These are phyloP conservation scores for Fusarium pseudoanthophilum DNA, from an alignment of 2,329 filamentous ascomycete species.

Conservation along the genomic window DNA sequence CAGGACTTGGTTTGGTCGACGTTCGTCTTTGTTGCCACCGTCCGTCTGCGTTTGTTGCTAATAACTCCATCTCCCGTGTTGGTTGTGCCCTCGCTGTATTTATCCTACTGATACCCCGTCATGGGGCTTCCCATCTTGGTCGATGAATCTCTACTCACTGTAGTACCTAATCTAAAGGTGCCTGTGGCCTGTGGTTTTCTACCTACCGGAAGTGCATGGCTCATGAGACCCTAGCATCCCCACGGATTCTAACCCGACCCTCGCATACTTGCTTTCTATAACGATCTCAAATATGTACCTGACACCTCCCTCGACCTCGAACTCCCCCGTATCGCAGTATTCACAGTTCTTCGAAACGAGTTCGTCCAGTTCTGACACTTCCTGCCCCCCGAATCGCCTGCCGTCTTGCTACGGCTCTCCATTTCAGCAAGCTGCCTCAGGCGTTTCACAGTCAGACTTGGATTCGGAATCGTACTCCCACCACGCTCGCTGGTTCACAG, in stretches of 20 bases:
- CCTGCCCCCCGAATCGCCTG: constrained; percentile 48
- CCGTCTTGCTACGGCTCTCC: constrained; percentile 60
- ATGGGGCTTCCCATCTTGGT: constrained; percentile 33
- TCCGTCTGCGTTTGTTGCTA: constrained; percentile 31
- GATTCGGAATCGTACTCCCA: constrained; percentile 52
- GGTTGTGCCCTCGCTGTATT: constrained; percentile 34
- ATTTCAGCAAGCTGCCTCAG: constrained; percentile 53
- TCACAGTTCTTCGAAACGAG: constrained; percentile 38
- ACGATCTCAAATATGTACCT: constrained; percentile 58
- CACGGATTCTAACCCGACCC: constrained; percentile 42
- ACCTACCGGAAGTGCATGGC: constrained; percentile 37
- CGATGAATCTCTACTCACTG: constrained; percentile 39
- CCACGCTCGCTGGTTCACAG: constrained; percentile 48
- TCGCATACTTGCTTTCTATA: constrained; percentile 35
- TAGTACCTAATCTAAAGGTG: constrained; percentile 30
- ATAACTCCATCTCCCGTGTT: constrained; percentile 28
- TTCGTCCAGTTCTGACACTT: constrained; percentile 48
- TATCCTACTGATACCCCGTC: constrained; percentile 36
- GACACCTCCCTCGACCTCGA: constrained; percentile 59
- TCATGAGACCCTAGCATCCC: constrained; percentile 42
- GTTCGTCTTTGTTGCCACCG: constrained; percentile 38
- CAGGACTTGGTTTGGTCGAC: constrained; percentile 26
- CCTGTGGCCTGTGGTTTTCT: constrained; percentile 25
- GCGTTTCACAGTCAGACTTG: constrained; percentile 57
- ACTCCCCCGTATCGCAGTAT: constrained; percentile 53